Percentiles rank a stretch among this genome's conserved stretches.
phyloP scores from a whole-genome alignment of 2,329 filamentous ascomycete genomes.

The Aspergillus fumigatiaffinis region DNA sequence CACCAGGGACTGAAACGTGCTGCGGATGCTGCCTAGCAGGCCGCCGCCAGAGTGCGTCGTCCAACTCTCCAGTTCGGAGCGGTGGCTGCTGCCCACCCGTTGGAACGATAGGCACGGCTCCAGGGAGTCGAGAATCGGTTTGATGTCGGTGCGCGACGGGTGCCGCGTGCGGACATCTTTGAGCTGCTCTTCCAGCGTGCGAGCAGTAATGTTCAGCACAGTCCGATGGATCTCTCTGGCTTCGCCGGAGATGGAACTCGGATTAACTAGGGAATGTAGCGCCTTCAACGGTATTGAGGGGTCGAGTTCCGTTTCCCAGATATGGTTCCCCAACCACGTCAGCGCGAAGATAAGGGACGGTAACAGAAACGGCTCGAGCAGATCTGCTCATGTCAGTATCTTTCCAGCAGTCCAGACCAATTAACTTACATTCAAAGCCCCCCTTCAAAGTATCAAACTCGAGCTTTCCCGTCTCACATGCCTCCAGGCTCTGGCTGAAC shows the following conservation, averaged over 20 bases:
- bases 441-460: constrained; percentile 57
- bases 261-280: constrained; percentile 54
- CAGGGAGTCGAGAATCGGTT: constrained; percentile 50
- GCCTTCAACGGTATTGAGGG: constrained; percentile 52
- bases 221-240: constrained; percentile 59
- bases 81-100: constrained; percentile 43
- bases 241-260: constrained; percentile 55
- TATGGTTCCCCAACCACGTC: constrained; percentile 56
- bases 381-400: constrained; percentile 39
- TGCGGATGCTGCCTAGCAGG: constrained; percentile 46
- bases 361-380: constrained; percentile 61
- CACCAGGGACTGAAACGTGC: constrained; percentile 49
- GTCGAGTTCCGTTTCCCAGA: constrained; percentile 49
- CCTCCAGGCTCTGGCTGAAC: constrained; percentile 58
- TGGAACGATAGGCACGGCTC: constrained; percentile 50
- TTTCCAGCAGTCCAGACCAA: neutral
- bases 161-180: constrained; percentile 48
- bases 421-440: constrained; percentile 56
- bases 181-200: constrained; percentile 49
- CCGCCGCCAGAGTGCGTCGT: constrained; percentile 44
- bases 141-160: constrained; percentile 50
- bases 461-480: constrained; percentile 53
- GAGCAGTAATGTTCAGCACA: constrained; percentile 55
- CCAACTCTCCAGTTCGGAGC: constrained; percentile 52
- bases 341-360: constrained; percentile 58